A percentile compares a stretch with the other conserved stretches of the same genome.
These are phyloP conservation scores for Aspergillus incahuasiensis DNA, from an alignment of 495 filamentous ascomycete genomes.

Conservation along the genomic window DNA sequence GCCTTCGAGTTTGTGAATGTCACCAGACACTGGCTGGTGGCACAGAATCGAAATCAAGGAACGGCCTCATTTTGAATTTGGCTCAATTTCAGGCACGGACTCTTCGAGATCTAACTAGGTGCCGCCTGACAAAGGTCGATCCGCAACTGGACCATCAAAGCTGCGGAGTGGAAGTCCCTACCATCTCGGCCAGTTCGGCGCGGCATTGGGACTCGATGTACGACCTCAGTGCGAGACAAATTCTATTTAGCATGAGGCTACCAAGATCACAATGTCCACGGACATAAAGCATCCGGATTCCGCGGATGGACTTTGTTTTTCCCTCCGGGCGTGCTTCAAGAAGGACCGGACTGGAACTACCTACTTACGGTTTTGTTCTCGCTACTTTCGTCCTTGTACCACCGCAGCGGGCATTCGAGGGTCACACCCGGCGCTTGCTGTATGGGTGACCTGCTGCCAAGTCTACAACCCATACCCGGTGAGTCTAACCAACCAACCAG, in stretches of 20 bases:
- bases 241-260: not conserved
- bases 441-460: not conserved
- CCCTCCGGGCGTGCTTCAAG: not conserved
- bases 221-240: not conserved
- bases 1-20: no score
- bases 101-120: not conserved
- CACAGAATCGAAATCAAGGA: no score
- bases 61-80: not conserved
- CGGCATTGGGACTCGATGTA: not conserved
- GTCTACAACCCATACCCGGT: not conserved
- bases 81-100: not conserved
- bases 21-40: no score
- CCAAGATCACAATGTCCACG: no score
- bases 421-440: not conserved
- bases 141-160: no score
- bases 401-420: not conserved
- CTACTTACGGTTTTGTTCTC: not conserved
- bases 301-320: not conserved
- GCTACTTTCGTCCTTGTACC: not conserved
- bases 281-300: not conserved
- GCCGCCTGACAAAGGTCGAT: not conserved
- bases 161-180: not conserved
- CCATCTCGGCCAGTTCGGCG: not conserved
- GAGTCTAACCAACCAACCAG: not conserved
- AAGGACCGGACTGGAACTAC: not conserved